A percentile compares a stretch with the other conserved stretches of the same genome.
These are phyloP conservation scores for Sesbania bispinosa DNA, from an alignment of 306 rosid genomes.

Conservation along the genomic window DNA sequence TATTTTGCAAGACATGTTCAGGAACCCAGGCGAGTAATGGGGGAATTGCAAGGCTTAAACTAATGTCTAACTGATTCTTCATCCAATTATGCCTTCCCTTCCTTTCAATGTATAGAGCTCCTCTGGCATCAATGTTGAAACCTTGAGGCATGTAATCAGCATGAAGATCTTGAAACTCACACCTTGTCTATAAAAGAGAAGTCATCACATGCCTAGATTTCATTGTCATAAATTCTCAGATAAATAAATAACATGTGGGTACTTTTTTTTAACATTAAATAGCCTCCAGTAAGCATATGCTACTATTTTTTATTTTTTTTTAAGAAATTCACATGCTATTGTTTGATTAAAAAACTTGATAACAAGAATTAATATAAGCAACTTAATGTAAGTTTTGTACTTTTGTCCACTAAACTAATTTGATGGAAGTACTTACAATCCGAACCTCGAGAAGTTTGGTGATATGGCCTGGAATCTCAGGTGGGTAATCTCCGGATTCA, in stretches of 20 bases:
- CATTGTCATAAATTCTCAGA: too few species aligned
- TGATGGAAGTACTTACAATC: conserved; percentile 10
- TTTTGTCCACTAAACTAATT: too few species aligned
- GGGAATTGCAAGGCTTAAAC: conserved; percentile 16
- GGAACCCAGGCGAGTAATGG: conserved; percentile 34
- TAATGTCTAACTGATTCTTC: conserved; percentile 22
- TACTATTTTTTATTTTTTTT: too few species aligned
- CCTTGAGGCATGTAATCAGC: conserved; percentile 9
- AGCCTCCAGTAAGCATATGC: too few species aligned
- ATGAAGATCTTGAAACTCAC: conserved; percentile 17
- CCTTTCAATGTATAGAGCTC: conserved; percentile 24
- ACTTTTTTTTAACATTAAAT: too few species aligned
- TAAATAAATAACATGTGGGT: too few species aligned
- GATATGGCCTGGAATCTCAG: conserved; percentile 26
- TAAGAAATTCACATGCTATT: too few species aligned
- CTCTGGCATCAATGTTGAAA: conserved; percentile 22
- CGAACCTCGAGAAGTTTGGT: conserved; percentile 16
- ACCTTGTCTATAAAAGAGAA: neutral
- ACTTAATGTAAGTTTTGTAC: too few species aligned
- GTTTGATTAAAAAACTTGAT: too few species aligned
- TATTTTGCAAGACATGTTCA: neutral
- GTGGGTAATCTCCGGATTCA: conserved; percentile 21
- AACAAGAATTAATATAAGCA: too few species aligned
- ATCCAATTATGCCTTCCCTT: conserved; percentile 1
- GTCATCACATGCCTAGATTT: neutral